Evolutionary conservation across 768 basidiomycete species (phyloP).

Genomic region (Mycena chlorophos): DNA sequence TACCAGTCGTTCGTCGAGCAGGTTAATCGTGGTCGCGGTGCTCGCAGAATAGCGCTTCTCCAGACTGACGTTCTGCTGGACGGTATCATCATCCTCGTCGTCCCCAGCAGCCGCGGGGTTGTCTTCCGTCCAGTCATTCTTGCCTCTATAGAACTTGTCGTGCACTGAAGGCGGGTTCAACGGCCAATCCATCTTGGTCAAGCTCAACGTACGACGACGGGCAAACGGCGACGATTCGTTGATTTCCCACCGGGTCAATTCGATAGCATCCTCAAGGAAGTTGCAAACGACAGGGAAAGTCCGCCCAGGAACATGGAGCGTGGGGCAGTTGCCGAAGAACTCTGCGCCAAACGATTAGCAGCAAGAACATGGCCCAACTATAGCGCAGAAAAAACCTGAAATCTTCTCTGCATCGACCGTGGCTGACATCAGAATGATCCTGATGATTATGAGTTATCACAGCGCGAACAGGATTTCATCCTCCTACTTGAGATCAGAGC

Average conservation of each 20-base stretch:
- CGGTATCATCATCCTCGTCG: slow-evolving; percentile 64
- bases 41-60: slow-evolving; percentile 79
- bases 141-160: slow-evolving; percentile 64
- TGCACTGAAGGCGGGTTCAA: slow-evolving; percentile 41
- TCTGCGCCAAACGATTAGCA: slow-evolving; percentile 22
- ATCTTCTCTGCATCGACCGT: slow-evolving; percentile 92
- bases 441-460: slow-evolving; percentile 30
- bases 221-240: slow-evolving; percentile 82
- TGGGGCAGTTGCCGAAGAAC: slow-evolving; percentile 86
- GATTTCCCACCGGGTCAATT: slow-evolving; percentile 75
- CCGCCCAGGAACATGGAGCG: slow-evolving; percentile 86
- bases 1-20: slow-evolving; percentile 84
- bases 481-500: slow-evolving; percentile 79
- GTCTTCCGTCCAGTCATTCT: slow-evolving; percentile 83
- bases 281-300: slow-evolving; percentile 89
- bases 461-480: not conserved
- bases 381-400: slow-evolving; percentile 34
- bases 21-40: slow-evolving; percentile 77
- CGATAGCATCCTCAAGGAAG: slow-evolving; percentile 90
- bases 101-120: slow-evolving; percentile 44
- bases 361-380: not conserved
- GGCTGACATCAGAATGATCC: slow-evolving; percentile 95
- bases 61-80: slow-evolving; percentile 47
- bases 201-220: slow-evolving; percentile 48
- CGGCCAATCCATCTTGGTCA: slow-evolving; percentile 2